phyloP scores from a whole-genome alignment of 495 filamentous ascomycete species.

The Penicillium chermesinum region DNA sequence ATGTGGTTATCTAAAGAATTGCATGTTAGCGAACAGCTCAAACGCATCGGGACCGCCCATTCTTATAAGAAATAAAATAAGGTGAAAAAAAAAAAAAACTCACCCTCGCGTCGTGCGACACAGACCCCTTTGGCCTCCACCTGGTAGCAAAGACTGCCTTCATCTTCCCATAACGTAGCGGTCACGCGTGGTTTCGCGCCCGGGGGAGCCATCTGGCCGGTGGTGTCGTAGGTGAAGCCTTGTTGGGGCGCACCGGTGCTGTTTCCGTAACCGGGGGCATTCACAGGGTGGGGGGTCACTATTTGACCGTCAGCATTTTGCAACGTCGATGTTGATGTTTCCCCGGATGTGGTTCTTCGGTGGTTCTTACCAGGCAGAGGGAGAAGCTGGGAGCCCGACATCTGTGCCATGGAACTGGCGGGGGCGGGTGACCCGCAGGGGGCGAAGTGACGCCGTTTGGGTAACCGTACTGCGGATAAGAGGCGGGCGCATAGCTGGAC shows the following conservation, averaged over 20 bases:
- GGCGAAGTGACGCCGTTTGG: constrained; percentile 71
- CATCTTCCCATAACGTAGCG: constrained; percentile 96
- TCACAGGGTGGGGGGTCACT: constrained; percentile 46
- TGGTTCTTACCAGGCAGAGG: constrained; percentile 67
- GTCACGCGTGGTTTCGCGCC: constrained; percentile 98
- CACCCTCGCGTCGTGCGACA: constrained; percentile 91
- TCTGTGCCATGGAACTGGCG: constrained; percentile 58
- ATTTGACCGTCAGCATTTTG: constrained; percentile 6
- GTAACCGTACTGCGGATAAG: constrained; percentile 71
- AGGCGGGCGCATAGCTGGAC: constrained; percentile 64
- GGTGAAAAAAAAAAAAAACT: constrained; percentile 29
- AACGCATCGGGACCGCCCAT: too few relatives aligned
- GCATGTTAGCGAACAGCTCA: constrained; percentile 2
- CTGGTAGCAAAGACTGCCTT: constrained; percentile 95
- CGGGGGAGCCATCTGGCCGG: constrained; percentile 89
- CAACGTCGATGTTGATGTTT: too few relatives aligned
- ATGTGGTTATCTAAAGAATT: constrained; percentile 79
- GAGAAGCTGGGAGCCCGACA: constrained; percentile 50
- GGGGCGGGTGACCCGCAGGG: constrained; percentile 59
- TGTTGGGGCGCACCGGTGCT: constrained; percentile 48
- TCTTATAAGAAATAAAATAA: background rate
- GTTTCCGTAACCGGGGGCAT: constrained; percentile 41
- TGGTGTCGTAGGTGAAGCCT: constrained; percentile 65
- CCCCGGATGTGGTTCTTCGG: too few relatives aligned
- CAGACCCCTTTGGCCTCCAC: constrained; percentile 96